Evolutionary conservation across 345 rosid species (phyloP), one percentile per base, ranked within the genome.

Genomic region (Odontarrhena argentea): DNA sequence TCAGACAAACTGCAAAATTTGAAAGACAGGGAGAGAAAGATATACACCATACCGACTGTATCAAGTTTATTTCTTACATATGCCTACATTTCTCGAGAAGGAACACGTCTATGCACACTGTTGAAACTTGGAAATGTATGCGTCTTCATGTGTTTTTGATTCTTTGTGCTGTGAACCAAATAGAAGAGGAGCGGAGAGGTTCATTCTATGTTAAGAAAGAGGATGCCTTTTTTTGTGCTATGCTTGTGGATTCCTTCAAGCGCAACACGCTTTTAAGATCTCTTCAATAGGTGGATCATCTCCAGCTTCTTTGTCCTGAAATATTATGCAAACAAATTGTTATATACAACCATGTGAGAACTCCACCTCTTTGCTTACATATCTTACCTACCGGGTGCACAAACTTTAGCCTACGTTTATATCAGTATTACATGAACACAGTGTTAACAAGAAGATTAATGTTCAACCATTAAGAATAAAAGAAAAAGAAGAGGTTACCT

Each of bases 221-320:
- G 0, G 18, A 42, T 6, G 15, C 22, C 32, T 42, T 43, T 35
- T 65, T 54, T 35, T 65, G 2, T 3, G n/a, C 14, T 52, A 12
- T 52, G 10, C 14, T 48, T 44, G 26, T 47, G 66, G 7, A 15
- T 24, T 55, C 65, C 77, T 68, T 86, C 74, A 87, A 38, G 82
- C 76, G 62, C 96, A 86, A 76, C 97, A 88, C 2, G 89, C 97
- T 72, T 76, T 79, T 50, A 91, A 12, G 60, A 91, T 75, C 63
- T 83, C 91, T 68, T 86, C 87, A 44, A 86, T 65, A 43, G 85
- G 82, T 6, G 91, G 93, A 63, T 91, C 97, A 70, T 91, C 97
- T 66, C 96, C 97, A 34, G 97, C 96, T 80, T 91, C 97, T 81
- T 88, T 88, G 68, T 87, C 97, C 97, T 91, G 77, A 71, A 24